phyloP scores from a whole-genome alignment of 2,329 filamentous ascomycete species.

The Epichloe glyceriae region DNA sequence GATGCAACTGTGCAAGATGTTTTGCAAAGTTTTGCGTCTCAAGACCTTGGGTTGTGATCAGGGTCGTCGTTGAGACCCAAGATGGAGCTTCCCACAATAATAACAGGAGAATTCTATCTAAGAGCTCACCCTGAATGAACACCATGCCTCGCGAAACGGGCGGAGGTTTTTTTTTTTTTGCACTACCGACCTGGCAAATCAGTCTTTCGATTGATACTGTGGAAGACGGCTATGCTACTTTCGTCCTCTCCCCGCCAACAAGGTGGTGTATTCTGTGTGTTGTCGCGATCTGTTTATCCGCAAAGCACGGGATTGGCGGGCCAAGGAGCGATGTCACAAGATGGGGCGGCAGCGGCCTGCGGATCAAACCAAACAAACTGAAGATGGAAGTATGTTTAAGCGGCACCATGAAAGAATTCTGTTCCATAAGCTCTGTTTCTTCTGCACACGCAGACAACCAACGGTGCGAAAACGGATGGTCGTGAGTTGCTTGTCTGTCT shows the following conservation, averaged over 20 bases:
- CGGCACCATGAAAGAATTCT: no score
- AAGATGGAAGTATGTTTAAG: no score
- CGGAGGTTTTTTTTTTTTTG: background rate
- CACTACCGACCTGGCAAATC: background rate
- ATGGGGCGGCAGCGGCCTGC: background rate
- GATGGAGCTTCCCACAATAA: background rate
- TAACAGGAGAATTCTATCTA: background rate
- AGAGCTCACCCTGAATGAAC: background rate
- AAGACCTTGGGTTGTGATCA: background rate
- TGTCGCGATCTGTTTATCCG: background rate
- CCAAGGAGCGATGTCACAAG: background rate
- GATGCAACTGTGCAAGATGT: background rate
- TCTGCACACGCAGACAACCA: no score
- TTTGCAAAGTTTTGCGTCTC: background rate
- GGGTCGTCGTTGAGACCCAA: conserved; percentile 1
- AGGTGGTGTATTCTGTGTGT: background rate
- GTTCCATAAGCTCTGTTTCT: no score
- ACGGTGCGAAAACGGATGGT: no score
- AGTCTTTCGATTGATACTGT: background rate
- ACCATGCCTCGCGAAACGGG: conserved; percentile 1
- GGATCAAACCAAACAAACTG: no score
- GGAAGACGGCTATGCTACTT: background rate
- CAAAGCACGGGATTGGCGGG: background rate
- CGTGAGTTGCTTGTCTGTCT: no score
- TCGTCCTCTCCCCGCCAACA: background rate